A percentile compares a stretch with the other conserved stretches of the same genome.
phyloP scores from a whole-genome alignment of 345 rosid species.

The Boechera stricta region DNA sequence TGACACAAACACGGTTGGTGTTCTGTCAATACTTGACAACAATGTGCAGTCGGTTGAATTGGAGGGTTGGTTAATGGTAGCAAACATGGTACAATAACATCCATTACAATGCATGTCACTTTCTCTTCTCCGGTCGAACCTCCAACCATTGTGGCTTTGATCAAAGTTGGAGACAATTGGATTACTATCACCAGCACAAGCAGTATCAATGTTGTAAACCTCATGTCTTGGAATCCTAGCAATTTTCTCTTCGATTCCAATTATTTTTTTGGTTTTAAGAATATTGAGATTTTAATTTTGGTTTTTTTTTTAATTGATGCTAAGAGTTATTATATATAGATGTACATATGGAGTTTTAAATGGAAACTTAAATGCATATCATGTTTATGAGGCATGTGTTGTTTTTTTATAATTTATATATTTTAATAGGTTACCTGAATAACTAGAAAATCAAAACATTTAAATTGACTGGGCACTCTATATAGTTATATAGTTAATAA shows the following conservation, averaged over 20 bases:
- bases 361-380: background rate
- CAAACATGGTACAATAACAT: background rate
- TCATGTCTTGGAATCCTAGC: constrained; percentile 11
- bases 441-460: background rate
- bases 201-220: constrained; percentile 2
- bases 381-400: background rate
- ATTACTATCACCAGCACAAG: background rate
- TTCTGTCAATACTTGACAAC: background rate
- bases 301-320: background rate
- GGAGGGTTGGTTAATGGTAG: background rate
- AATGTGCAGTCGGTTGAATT: background rate
- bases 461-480: background rate
- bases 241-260: background rate
- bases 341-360: background rate
- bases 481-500: background rate
- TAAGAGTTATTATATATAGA: background rate
- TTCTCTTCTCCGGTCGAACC: constrained; percentile 2
- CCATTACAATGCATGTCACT: background rate
- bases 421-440: background rate
- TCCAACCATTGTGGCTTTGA: background rate
- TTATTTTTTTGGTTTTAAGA: background rate
- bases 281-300: background rate
- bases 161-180: constrained; percentile 8
- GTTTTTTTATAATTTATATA: background rate
- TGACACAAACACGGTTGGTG: constrained; percentile 23